Evolutionary conservation across 2,329 filamentous ascomycete genomes (phyloP), one percentile per base, ranked within the genome.

Genomic region (Colletotrichum lupini): DNA sequence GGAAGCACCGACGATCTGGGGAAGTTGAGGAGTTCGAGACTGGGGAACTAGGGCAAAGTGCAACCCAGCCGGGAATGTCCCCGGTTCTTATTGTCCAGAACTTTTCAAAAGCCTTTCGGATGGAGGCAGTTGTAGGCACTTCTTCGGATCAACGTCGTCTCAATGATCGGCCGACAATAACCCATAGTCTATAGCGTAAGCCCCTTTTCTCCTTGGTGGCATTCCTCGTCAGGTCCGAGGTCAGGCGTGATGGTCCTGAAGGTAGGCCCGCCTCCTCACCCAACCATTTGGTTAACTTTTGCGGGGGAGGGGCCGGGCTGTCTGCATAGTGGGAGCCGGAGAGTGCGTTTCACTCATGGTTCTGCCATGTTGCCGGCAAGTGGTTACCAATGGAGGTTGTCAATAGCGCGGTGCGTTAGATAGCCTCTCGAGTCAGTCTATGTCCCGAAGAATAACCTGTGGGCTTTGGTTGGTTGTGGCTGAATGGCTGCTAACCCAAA

Each of bases 61-160:
- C 22, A 32, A 26, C 28, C 28, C 16, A n/a, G n/a, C 69, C 69
- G 53, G 65, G 65, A 68, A 64, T 16, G 58, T 58, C 37, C 65
- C 65, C 59, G 59, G 42, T 46, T 72, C 65, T 72, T 72, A 68
- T 72, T 69, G 30, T 64, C 53, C 32, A 26, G 19, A n/a, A 55
- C 19, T 11, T 16, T 53, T 64, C 16, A 28, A 30, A 19, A 46
- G 37, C 37, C 19, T 24, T 58, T 19, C 59, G 26, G 6, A 55
- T 42, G 1, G 32, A 59, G 69, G 65, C 1, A 59, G 4, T 58
- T 32, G 26, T 46, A 69, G 69, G 69, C 69, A 68, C 69, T 68
- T 72, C 69, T 26, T 72, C 69, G 65, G 69, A 30, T 55, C 53
- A 68, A 68, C 35, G 7, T 72, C 69, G 65, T 59, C 30, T 30